Evolutionary conservation across 495 filamentous ascomycete species (phyloP).

Genomic region (Halenospora varia): DNA sequence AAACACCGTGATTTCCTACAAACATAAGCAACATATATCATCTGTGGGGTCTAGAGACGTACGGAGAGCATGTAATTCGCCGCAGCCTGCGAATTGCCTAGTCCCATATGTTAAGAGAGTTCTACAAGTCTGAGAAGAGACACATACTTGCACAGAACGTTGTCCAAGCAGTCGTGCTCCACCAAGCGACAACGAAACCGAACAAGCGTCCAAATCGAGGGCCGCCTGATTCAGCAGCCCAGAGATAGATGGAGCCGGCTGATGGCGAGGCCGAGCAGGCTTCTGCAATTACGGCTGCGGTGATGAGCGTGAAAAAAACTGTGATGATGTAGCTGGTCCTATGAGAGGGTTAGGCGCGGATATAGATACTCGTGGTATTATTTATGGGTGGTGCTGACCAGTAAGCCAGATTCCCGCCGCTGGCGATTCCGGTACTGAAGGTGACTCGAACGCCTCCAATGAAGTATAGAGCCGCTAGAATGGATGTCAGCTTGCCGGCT

Average conservation of each 20-base stretch:
- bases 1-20: conserved; percentile 51
- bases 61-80: conserved; percentile 53
- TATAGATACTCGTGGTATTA: no score
- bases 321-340: conserved; percentile 55
- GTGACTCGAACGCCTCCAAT: conserved; percentile 53
- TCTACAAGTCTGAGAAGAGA: neutral
- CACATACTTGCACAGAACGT: conserved; percentile 46
- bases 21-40: neutral
- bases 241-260: conserved; percentile 53
- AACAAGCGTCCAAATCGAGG: conserved; percentile 47
- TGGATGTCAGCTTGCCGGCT: neutral
- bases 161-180: conserved; percentile 57
- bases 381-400: no score
- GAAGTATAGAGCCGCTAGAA: conserved; percentile 49
- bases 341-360: neutral
- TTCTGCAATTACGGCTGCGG: conserved; percentile 52
- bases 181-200: conserved; percentile 55
- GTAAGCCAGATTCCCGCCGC: conserved; percentile 51
- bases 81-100: conserved; percentile 46
- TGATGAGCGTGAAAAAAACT: conserved; percentile 53
- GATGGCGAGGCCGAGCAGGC: conserved; percentile 53
- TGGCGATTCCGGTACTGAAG: conserved; percentile 53
- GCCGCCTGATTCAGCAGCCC: conserved; percentile 53
- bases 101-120: neutral
- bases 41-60: conserved; percentile 4